Conservation (phyloP, 306 rosid genomes). For the Cucurbita ficifolia region DNA sequence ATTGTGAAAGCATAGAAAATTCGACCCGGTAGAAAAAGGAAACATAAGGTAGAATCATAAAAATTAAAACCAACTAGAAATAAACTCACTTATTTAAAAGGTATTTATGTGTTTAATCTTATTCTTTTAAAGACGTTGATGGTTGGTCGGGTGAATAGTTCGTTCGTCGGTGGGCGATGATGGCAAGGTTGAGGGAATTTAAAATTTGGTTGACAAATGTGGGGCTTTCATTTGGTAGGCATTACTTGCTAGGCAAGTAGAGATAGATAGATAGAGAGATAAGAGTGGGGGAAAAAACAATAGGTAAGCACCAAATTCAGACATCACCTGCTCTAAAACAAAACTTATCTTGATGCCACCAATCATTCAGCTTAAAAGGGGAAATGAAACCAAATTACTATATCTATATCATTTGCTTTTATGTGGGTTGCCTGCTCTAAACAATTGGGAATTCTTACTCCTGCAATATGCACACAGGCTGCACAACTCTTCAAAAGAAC, state of each 20-base stretch:
- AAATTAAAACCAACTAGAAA: too few relatives aligned
- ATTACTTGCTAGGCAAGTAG: constrained; percentile 3
- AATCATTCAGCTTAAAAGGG: not conserved
- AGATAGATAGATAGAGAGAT: not conserved
- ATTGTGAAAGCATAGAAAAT: too few relatives aligned
- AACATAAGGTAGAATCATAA: too few relatives aligned
- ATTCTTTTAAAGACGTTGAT: too few relatives aligned
- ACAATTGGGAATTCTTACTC: not conserved
- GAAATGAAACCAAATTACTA: not conserved
- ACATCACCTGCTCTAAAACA: not conserved
- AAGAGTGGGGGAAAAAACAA: not conserved
- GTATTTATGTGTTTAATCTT: too few relatives aligned
- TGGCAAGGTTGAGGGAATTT: not conserved
- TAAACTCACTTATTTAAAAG: too few relatives aligned
- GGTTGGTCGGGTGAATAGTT: too few relatives aligned
- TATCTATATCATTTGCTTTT: not conserved
- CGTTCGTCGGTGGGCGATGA: not conserved
- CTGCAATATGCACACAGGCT: constrained; percentile 1
- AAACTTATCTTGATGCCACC: not conserved
- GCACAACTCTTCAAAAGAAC: not conserved
- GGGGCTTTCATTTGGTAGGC: not conserved
- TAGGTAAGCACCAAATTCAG: not conserved
- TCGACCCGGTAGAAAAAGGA: too few relatives aligned
- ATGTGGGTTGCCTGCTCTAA: not conserved
- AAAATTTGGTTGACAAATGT: not conserved